These are phyloP conservation scores for Ophiocordyceps polyrhachis-furcata DNA, from an alignment of 2,329 filamentous ascomycete species.

Conservation along the genomic window DNA sequence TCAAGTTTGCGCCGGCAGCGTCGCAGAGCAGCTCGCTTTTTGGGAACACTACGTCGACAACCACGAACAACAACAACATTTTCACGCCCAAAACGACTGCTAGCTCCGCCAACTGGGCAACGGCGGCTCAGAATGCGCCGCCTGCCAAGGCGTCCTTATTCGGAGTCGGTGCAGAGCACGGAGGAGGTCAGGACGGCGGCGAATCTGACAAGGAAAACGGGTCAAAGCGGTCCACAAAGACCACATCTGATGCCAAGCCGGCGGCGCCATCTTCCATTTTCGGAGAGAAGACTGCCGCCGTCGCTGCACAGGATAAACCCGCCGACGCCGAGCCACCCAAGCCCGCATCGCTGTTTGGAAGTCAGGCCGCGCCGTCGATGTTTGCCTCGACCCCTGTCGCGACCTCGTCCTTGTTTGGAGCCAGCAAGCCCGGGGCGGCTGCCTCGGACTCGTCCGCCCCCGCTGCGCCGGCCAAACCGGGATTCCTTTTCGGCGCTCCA, in stretches of 20 bases:
- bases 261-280: slow-evolving; percentile 14
- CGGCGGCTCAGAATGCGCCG: slow-evolving; percentile 13
- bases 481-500: slow-evolving; percentile 19
- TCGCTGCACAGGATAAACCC: slow-evolving; percentile 5
- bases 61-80: slow-evolving; percentile 10
- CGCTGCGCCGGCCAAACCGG: slow-evolving; percentile 7
- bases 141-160: slow-evolving; percentile 10
- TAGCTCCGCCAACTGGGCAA: slow-evolving; percentile 12
- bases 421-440: background rate
- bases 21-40: slow-evolving; percentile 14
- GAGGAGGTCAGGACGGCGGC: slow-evolving; percentile 14
- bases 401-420: background rate
- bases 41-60: slow-evolving; percentile 10
- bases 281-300: slow-evolving; percentile 7
- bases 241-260: slow-evolving; percentile 13
- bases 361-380: background rate
- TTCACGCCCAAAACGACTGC: slow-evolving; percentile 19
- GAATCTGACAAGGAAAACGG: slow-evolving; percentile 28
- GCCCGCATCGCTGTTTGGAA: slow-evolving; percentile 8
- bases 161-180: slow-evolving; percentile 6
- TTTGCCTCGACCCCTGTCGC: background rate
- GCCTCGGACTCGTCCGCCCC: slow-evolving; percentile 7
- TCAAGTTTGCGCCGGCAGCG: slow-evolving; percentile 29
- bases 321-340: slow-evolving; percentile 10
- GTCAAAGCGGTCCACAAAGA: slow-evolving; percentile 16